phyloP scores from a whole-genome alignment of 148 eudicot genomes.

The Pharnaceum exiguum region DNA sequence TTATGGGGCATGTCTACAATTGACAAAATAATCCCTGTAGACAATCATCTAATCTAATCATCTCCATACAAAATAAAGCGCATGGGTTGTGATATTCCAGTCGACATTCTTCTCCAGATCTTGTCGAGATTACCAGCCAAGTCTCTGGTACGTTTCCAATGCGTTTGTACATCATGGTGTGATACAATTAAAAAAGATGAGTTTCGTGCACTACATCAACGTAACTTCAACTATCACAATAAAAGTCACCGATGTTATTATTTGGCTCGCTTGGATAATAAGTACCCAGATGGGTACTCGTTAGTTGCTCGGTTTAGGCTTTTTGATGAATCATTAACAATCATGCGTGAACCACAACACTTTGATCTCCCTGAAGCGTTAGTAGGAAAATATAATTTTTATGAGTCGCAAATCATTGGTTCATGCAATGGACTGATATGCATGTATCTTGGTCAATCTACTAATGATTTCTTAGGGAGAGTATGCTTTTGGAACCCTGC shows the following conservation, averaged over 20 bases:
- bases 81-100: too few species aligned
- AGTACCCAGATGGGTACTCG: conserved; percentile 1
- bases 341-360: background rate
- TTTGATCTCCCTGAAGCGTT: background rate
- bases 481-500: conserved; percentile 1
- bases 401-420: background rate
- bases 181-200: background rate
- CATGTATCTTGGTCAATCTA: background rate
- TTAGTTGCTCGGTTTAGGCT: background rate
- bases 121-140: conserved; percentile 5
- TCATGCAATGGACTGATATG: conserved; percentile 5
- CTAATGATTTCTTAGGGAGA: background rate
- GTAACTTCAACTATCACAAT: background rate
- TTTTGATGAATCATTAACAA: conserved; percentile 9
- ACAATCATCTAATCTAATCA: too few species aligned
- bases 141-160: conserved; percentile 4
- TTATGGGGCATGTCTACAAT: too few species aligned
- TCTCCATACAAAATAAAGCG: too few species aligned
- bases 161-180: conserved; percentile 6
- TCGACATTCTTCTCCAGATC: background rate
- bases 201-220: conserved; percentile 5
- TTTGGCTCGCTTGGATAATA: too few species aligned
- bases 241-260: conserved; percentile 2
- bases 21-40: too few species aligned
- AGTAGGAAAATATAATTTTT: conserved; percentile 2